Base-by-base conservation (phyloP, 208 protist species). In the Leishmania amazonensis region DNA sequence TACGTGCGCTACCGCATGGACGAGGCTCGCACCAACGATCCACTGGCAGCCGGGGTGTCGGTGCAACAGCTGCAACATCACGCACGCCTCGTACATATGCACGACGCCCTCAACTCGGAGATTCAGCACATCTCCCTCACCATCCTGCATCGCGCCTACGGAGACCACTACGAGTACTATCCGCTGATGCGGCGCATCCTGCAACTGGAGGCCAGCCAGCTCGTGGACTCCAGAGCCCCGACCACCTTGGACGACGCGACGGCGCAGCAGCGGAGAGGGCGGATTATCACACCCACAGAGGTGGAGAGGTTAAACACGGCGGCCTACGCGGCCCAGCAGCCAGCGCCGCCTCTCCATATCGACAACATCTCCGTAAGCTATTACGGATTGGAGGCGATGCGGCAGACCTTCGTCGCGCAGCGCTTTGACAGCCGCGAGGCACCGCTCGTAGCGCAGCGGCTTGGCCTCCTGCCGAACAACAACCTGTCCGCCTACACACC, bases 161-260 rank as follows among this genome's bases (percentile, higher is more conserved):
- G 93, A 0, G 85, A 95, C 51, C 70, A 94, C 82, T 96, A 88
- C 85, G 93, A 96, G 85, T 96, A 93, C 82, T 92, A 90, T 77
- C 88, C 90, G 13, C 80, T 96, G 11, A 64, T 88, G 17, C 35
- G 47, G 13, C 73, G 81, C 7, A 49, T 40, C 38, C 68, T 88
- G 28, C 7, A 53, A 17, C 81, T 87, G 64, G 57, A 51, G 4
- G 45, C 58, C 6, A 54, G 40, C 42, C 68, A 81, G 15, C 80
- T 88, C 54, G 71, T 86, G 8, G 81, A 85, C 45, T 7, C 81
- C 35, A 77, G 21, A 75, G 76, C 64, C 28, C 78, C 70, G n/a
- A 13, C 53, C 19, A 31, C 77, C 64, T 53, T 81, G 31, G 57
- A 77, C 68, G 49, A 31, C 31, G 38, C 2, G 9, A 81, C 74